Evolutionary conservation across 306 rosid species (phyloP), one percentile per base, ranked within the genome.

Genomic region (Clitoria ternatea): DNA sequence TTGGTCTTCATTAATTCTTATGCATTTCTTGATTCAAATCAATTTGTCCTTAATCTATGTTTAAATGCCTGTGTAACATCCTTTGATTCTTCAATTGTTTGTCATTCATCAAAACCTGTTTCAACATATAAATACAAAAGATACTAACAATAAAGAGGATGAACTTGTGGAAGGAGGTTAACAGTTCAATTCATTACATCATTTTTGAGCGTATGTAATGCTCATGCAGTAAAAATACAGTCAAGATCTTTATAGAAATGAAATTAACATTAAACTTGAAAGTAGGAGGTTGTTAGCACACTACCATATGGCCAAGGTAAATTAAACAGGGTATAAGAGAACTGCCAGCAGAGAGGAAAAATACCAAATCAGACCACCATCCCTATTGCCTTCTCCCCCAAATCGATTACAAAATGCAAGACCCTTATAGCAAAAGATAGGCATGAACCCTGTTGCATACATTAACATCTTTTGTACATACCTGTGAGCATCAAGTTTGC

Each of bases 401-500:
- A 50, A 50, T 50, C 8, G 24, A 48, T 7, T 12, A 68, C 37
- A 27, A 54, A 13, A 19, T 50, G 37, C 60, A 48, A 49, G 45
- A 67, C n/a, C 0, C 26, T 9, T 22, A 12, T 36, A 0, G 2
- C 24, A 19, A 20, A 54, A 54, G 61, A 53, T 1, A 24, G 19
- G 9, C 35, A 24, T 26, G 43, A 40, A 55, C 20, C 22, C 36
- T 29, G 23, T 11, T 7, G 44, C 9, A 74, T 74, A 37, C 19
- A 26, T 17, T 8, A 61, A 7, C 29, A 2, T 66, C 54, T 56
- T 33, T 2, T 45, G 40, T 18, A 54, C 75, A 15, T 77, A 87
- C 96, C 80, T 85, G 63, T 2, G 6, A 49, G 90, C 91, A 61
- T 90, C 85, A 61, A 76, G 35, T 69, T 61, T 77, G 85, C 80